Base-by-base conservation (phyloP, 2,329 filamentous ascomycete species). In the Ceratocystis cubensis region DNA sequence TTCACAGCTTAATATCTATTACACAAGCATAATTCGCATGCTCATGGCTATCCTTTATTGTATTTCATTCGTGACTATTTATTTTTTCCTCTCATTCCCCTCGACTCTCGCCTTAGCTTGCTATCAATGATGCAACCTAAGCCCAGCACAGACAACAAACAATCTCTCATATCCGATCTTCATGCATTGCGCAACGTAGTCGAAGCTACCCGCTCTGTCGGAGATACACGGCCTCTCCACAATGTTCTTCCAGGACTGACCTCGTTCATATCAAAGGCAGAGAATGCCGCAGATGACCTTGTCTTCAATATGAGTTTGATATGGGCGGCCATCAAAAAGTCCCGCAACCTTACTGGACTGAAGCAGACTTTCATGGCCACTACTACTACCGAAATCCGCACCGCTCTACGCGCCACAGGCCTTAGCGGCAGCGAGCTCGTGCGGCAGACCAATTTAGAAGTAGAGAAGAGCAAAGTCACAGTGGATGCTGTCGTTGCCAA, bases 251-350 rank as follows among this genome's bases (percentile, higher is more conserved):
- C 44, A 1, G 44, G 61, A 8, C 61, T 63, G 17, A 8, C 61
- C 5, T 28, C 61, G 5, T 33, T 63, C n/a, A 50, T 63, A 8
- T 48, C 25, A 20, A 46, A 48, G 20, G 61, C 61, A 6, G 61
- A 63, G 20, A 50, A 48, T 13, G 61, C 61, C 2, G 46, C 44
- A 33, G 44, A 46, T 13, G 61, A 50, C 13, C 61, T 63, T 63
- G 61, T 48, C 41, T 63, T 50, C 44, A 63, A 63, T 22, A 48
- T 63, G 17, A 33, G 44, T 8, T 48, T 63, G 41, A 63, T 63
- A 46, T 63, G 61, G 61, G 61, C 61, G 1, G 22, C 41, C 33
- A 41, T 63, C 61, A 63, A 63, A 45, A 63, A 50, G 17, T 48
- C 44, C 44, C 61, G 25, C 15, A 45, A 63, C 28, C 61, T 63